Conservation (phyloP, 2,329 filamentous ascomycete genomes). For the Thermoascus crustaceus region DNA sequence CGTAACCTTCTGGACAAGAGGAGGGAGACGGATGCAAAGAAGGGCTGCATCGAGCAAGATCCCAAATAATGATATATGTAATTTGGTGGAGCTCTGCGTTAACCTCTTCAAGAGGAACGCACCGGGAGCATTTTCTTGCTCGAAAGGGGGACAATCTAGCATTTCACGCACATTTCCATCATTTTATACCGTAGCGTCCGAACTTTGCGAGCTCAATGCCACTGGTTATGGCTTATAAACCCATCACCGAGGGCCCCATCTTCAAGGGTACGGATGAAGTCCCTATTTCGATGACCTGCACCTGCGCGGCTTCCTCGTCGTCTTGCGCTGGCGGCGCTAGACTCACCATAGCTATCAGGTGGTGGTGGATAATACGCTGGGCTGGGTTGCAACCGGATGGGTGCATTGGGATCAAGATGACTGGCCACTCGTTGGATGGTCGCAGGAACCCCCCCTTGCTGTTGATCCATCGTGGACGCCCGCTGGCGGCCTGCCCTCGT, state of each 20-base stretch:
- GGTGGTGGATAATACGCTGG: slow-evolving; percentile 96
- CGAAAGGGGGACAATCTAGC: slow-evolving; percentile 10
- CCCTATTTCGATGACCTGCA: slow-evolving; percentile 53
- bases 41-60: slow-evolving; percentile 11
- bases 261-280: slow-evolving; percentile 92
- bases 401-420: slow-evolving; percentile 88
- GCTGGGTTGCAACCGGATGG: slow-evolving; percentile 87
- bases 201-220: slow-evolving; percentile 42
- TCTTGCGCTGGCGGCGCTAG: slow-evolving; percentile 56
- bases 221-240: slow-evolving; percentile 71
- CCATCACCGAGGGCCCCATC: slow-evolving; percentile 91
- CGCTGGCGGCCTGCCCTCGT: slow-evolving; percentile 74
- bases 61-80: slow-evolving; percentile 11
- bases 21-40: too few species aligned
- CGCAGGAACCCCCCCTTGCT: slow-evolving; percentile 83
- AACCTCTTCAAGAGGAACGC: slow-evolving; percentile 9
- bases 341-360: slow-evolving; percentile 67
- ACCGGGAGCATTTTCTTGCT: slow-evolving; percentile 10
- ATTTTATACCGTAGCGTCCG: neutral
- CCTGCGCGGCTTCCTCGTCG: slow-evolving; percentile 66
- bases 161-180: neutral
- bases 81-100: slow-evolving; percentile 11
- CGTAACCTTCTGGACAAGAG: too few species aligned
- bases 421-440: slow-evolving; percentile 92
- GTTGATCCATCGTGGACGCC: slow-evolving; percentile 93